A percentile compares a stretch with the other conserved stretches of the same genome.
Conservation (phyloP, 352 stramenopile species). For the Thalassiosira hispida region DNA sequence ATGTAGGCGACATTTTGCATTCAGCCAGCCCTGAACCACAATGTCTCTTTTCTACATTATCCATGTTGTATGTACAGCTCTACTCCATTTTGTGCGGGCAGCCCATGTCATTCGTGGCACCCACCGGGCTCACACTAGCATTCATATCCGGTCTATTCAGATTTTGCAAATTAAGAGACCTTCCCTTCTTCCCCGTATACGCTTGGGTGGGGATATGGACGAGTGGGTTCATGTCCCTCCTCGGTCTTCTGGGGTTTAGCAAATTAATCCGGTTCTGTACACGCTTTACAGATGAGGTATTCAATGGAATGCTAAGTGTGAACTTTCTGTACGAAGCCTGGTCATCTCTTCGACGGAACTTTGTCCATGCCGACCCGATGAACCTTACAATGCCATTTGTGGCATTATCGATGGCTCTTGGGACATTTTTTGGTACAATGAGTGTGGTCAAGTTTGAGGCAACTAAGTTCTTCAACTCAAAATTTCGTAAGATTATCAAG, state of each 20-base stretch:
- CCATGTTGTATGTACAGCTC: constrained; percentile 26
- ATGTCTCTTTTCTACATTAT: background rate
- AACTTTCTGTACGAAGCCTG: constrained; percentile 89
- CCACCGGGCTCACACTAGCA: constrained; percentile 83
- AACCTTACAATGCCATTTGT: constrained; percentile 85
- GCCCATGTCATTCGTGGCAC: constrained; percentile 85
- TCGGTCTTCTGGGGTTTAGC: constrained; percentile 74
- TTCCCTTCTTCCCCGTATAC: constrained; percentile 89
- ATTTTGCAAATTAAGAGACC: constrained; percentile 72
- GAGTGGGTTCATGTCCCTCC: constrained; percentile 80
- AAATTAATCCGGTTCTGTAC: constrained; percentile 87
- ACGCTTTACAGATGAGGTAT: constrained; percentile 89
- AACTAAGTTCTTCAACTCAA: constrained; percentile 83
- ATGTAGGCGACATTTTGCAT: background rate
- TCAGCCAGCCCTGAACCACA: background rate
- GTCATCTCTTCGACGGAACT: constrained; percentile 79
- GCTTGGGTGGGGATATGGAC: constrained; percentile 88
- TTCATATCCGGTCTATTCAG: constrained; percentile 84
- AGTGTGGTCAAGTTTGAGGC: constrained; percentile 74
- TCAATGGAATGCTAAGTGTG: constrained; percentile 87
- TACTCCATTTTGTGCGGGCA: constrained; percentile 83
- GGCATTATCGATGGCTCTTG: constrained; percentile 69
- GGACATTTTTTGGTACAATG: constrained; percentile 74
- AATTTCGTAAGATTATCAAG: constrained; percentile 79
- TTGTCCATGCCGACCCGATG: constrained; percentile 78